Base-by-base conservation (phyloP, 2,329 filamentous ascomycete species). In the Clarireedia hainanense region DNA sequence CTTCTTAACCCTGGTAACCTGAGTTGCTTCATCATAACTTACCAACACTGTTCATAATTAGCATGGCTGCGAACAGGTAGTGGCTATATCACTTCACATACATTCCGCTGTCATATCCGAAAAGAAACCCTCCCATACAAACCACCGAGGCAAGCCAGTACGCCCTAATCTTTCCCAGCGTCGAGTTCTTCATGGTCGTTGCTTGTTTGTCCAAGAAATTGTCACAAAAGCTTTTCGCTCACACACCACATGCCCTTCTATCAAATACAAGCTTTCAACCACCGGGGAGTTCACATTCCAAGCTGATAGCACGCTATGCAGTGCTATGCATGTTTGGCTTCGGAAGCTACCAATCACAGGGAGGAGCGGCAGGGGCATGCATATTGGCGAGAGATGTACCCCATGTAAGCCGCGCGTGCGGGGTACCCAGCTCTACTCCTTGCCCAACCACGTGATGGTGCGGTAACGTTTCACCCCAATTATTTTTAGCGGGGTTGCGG, bases 141-240 rank as follows among this genome's bases (percentile, higher is more conserved):
- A 79, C 73, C 3, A 80, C 73, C 1, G 69, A 69, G 2, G 75
- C 76, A 9, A 80, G 71, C 72, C 73, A 80, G 63, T 79, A 80
- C 30, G 76, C 75, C 55, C 77, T 69, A 36, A 76, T 60, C 52
- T 67, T 72, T 24, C 75, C 75, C 23, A 48, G 59, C 4, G 58
- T 60, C 7, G 64, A 65, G 27, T 60, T 58, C 39, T 65, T 66
- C 52, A 55, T 56, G 15, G 15, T 47, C 43, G 17, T 30, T 34
- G 30, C 30, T 34, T 34, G 27, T 30, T 30, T 30, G 30, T 34
- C 30, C 5, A 34, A 20, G 20, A 20, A 5, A 34, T 34, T 34
- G 30, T 34, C 30, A 14, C 30, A 34, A 10, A 34, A 34, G 30
- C 30, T 9, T 34, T 34, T 12, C 30, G 3, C 30, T 34, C 30